These are phyloP conservation scores for Trichoderma pleuroti DNA, from an alignment of 2,329 filamentous ascomycete species.

Conservation along the genomic window DNA sequence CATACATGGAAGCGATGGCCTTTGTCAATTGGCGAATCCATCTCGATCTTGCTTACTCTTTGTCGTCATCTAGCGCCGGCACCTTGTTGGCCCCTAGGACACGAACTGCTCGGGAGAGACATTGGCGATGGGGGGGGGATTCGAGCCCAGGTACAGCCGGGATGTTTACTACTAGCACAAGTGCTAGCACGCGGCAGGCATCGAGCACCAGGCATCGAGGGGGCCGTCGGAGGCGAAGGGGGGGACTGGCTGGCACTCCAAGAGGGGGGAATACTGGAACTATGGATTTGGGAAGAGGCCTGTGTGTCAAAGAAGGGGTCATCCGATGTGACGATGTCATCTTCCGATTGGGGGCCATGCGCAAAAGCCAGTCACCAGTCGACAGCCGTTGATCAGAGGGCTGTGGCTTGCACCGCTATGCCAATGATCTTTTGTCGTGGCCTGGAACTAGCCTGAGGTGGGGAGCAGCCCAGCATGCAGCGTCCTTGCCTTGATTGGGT, in stretches of 20 bases:
- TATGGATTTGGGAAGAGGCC: background rate
- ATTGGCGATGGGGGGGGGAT: background rate
- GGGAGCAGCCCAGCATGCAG: background rate
- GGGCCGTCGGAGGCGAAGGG: background rate
- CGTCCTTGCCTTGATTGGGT: constrained; percentile 27
- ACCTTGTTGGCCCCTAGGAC: background rate
- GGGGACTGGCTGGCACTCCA: background rate
- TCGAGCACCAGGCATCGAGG: background rate
- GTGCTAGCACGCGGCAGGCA: background rate
- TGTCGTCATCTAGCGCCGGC: constrained; percentile 16
- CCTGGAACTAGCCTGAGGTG: background rate
- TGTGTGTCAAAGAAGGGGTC: background rate
- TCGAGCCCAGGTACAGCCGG: background rate
- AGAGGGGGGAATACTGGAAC: background rate
- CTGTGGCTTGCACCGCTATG: constrained; percentile 21
- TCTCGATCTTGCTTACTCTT: constrained; percentile 13
- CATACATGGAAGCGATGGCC: background rate
- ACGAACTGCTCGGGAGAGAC: constrained; percentile 3
- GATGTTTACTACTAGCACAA: background rate
- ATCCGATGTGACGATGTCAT: constrained; percentile 24
- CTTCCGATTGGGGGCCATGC: constrained; percentile 31
- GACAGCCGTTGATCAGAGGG: constrained; percentile 28
- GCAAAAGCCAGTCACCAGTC: constrained; percentile 23
- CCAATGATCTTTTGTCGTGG: constrained; percentile 32
- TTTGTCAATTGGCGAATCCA: background rate